These are phyloP conservation scores for Tylopilus sp. DNA, from an alignment of 1,284 basidiomycete species.

Conservation along the genomic window DNA sequence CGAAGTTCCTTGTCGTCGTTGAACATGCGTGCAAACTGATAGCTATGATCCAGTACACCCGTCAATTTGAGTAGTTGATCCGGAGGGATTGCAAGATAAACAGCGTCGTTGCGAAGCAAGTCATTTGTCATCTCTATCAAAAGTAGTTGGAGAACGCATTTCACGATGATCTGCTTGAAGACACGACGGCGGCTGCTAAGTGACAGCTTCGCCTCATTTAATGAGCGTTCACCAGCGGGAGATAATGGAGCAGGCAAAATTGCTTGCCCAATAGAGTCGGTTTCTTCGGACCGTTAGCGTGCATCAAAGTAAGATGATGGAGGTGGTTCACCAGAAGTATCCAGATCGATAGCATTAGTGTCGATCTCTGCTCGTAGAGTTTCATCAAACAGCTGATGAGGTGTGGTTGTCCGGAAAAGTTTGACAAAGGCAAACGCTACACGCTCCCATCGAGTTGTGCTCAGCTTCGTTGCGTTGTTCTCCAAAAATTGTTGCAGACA, in stretches of 20 bases:
- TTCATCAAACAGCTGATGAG: conserved; percentile 95
- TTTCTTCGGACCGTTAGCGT: conserved; percentile 11
- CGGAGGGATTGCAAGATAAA: conserved; percentile 94
- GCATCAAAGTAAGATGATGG: background rate
- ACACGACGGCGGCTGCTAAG: conserved; percentile 78
- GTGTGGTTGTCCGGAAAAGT: conserved; percentile 96
- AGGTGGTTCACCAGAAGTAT: conserved; percentile 44
- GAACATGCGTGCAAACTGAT: conserved; percentile 95
- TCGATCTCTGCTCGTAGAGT: conserved; percentile 79
- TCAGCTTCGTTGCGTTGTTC: conserved; percentile 89
- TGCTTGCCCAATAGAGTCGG: conserved; percentile 59
- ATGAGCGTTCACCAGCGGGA: conserved; percentile 53
- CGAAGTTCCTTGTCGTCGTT: conserved; percentile 98
- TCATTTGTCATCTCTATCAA: conserved; percentile 98
- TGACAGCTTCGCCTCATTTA: conserved; percentile 47
- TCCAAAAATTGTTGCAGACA: conserved; percentile 97
- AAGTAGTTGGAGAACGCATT: conserved; percentile 96
- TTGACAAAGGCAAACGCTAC: conserved; percentile 93
- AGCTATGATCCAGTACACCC: conserved; percentile 93
- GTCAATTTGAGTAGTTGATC: conserved; percentile 90
- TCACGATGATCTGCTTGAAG: conserved; percentile 99
- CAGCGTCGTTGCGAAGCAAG: conserved; percentile 85
- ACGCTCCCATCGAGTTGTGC: conserved; percentile 83
- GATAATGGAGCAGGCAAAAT: conserved; percentile 80
- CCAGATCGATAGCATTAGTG: conserved; percentile 52